Conservation (phyloP, 345 rosid species). For the Raphanus sativus region DNA sequence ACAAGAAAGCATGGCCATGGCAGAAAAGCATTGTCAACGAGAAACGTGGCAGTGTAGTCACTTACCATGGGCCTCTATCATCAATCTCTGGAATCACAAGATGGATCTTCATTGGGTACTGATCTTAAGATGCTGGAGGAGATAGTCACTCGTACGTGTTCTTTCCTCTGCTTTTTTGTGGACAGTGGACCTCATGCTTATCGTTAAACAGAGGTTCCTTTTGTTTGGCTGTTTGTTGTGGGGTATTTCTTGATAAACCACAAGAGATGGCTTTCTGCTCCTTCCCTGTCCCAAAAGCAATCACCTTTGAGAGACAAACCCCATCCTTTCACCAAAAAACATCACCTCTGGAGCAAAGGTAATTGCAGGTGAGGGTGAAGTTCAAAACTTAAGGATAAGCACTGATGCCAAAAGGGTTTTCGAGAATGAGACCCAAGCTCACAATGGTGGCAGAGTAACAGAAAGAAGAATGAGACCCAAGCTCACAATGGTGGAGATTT, state of each 20-base stretch:
- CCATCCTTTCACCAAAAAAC: conserved; percentile 4
- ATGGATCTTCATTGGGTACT: too few species aligned
- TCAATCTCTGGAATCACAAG: too few species aligned
- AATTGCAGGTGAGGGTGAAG: conserved; percentile 3
- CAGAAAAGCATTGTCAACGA: too few species aligned
- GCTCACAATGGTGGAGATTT: not conserved
- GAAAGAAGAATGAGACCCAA: not conserved
- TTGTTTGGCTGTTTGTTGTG: conserved; percentile 9
- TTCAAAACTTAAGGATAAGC: conserved; percentile 17
- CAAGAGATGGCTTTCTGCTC: conserved; percentile 28
- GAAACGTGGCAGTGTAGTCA: too few species aligned
- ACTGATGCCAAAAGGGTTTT: not conserved
- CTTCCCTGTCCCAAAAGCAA: conserved; percentile 9
- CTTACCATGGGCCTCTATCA: too few species aligned
- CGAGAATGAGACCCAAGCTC: not conserved
- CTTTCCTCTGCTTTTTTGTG: too few species aligned
- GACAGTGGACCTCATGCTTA: too few species aligned
- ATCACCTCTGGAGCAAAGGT: not conserved
- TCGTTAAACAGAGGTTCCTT: too few species aligned
- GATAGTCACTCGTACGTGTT: too few species aligned
- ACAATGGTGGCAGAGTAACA: not conserved
- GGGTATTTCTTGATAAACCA: not conserved
- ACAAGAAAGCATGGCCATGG: too few species aligned
- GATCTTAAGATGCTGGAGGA: too few species aligned
- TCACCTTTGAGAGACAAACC: conserved; percentile 18